phyloP scores from a whole-genome alignment of 2,329 filamentous ascomycete species.

The Colletotrichum zoysiae region DNA sequence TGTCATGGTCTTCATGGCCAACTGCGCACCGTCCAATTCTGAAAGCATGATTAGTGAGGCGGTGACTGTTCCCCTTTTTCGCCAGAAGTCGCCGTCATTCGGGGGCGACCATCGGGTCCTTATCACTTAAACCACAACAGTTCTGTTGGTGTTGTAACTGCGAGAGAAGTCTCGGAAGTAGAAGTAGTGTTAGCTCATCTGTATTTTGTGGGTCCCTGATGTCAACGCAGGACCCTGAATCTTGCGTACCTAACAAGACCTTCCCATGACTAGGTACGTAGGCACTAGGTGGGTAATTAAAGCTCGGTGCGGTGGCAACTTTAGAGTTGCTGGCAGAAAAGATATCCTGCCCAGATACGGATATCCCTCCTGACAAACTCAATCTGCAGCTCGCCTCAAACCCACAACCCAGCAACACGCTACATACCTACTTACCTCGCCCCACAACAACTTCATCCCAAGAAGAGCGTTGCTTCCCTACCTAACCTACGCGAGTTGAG shows the following conservation, averaged over 20 bases:
- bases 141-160: neutral
- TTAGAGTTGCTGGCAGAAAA: neutral
- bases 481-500: neutral
- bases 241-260: neutral
- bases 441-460: neutral
- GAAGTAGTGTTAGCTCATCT: no score
- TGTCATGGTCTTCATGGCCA: neutral
- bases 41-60: neutral
- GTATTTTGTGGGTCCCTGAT: neutral
- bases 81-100: neutral
- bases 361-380: neutral
- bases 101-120: no score
- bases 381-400: neutral
- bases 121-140: neutral
- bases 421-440: neutral
- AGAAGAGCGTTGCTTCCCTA: neutral
- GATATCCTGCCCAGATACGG: neutral
- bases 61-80: neutral
- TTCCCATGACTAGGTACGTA: neutral
- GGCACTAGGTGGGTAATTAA: neutral
- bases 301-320: constrained; percentile 10
- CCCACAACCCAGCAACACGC: neutral
- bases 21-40: no score
- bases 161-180: no score
- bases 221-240: neutral